Conservation (phyloP, 2,329 filamentous ascomycete species). For the Cladosporium sp. region DNA sequence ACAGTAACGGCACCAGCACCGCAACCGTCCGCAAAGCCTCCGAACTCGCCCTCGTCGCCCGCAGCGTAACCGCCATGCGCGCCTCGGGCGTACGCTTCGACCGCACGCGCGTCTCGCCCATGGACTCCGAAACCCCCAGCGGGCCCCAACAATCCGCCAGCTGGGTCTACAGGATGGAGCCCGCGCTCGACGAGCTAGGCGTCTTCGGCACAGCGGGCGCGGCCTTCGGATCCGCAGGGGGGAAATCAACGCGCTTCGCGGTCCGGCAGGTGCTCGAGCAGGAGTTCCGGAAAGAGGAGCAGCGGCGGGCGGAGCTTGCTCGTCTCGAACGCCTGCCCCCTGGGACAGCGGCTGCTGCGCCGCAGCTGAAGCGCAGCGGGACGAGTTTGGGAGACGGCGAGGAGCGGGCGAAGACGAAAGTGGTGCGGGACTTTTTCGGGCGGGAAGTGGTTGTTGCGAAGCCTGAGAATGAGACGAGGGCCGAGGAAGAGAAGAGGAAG, state of each 20-base stretch:
- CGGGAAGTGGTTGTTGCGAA: conserved; percentile 53
- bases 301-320: conserved; percentile 58
- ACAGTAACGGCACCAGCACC: conserved; percentile 47
- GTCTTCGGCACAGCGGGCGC: conserved; percentile 64
- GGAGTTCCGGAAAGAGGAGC: conserved; percentile 70
- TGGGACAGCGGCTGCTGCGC: conserved; percentile 34
- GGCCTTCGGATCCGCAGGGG: conserved; percentile 43
- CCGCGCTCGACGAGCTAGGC: conserved; percentile 73
- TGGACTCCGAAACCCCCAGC: conserved; percentile 11
- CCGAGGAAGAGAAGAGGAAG: conserved; percentile 24
- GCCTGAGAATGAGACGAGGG: conserved; percentile 33
- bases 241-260: conserved; percentile 77
- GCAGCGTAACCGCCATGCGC: conserved; percentile 75
- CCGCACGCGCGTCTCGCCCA: conserved; percentile 54
- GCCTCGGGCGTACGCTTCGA: conserved; percentile 77
- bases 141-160: conserved; percentile 39
- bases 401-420: background rate
- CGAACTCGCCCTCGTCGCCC: conserved; percentile 73
- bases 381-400: conserved; percentile 7
- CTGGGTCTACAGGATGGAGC: conserved; percentile 93
- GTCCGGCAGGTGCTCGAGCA: conserved; percentile 90
- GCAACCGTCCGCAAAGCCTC: conserved; percentile 83
- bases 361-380: conserved; percentile 10
- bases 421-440: conserved; percentile 83
- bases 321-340: conserved; percentile 59